These are phyloP conservation scores for Aspergillus luchuensis DNA, from an alignment of 2,329 filamentous ascomycete genomes.

Conservation along the genomic window DNA sequence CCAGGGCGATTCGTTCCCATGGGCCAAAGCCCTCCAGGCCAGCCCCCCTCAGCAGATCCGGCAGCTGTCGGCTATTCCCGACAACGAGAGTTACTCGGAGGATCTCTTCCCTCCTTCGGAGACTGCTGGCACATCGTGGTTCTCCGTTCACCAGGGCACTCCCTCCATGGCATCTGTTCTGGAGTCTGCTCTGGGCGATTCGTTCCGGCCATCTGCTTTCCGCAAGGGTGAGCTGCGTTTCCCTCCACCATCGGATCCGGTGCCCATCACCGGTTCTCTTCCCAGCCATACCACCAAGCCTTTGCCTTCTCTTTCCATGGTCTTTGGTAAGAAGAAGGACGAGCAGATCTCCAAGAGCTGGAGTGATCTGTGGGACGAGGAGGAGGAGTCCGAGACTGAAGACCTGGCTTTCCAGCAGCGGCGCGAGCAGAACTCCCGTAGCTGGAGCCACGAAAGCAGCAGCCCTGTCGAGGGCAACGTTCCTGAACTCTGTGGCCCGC, in stretches of 20 bases:
- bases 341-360: slow-evolving; percentile 94
- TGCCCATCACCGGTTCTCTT: slow-evolving; percentile 79
- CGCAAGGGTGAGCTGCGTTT: slow-evolving; percentile 44
- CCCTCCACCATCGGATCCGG: slow-evolving; percentile 58
- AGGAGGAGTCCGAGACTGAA: slow-evolving; percentile 68
- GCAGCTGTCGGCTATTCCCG: slow-evolving; percentile 82
- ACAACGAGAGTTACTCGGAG: slow-evolving; percentile 76
- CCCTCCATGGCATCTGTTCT: slow-evolving; percentile 82
- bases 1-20: slow-evolving; percentile 79
- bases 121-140: slow-evolving; percentile 68
- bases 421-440: slow-evolving; percentile 67
- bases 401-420: slow-evolving; percentile 61
- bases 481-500: slow-evolving; percentile 51
- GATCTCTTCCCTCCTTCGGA: slow-evolving; percentile 83
- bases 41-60: slow-evolving; percentile 70
- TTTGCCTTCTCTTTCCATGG: slow-evolving; percentile 70
- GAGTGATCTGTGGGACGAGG: slow-evolving; percentile 98
- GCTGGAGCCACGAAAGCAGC: slow-evolving; percentile 76
- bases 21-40: slow-evolving; percentile 85
- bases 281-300: slow-evolving; percentile 58
- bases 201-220: slow-evolving; percentile 73
- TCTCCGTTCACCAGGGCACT: slow-evolving; percentile 72
- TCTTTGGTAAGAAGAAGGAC: slow-evolving; percentile 72
- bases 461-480: slow-evolving; percentile 29
- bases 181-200: slow-evolving; percentile 78